Evolutionary conservation across 2,329 filamentous ascomycete genomes (phyloP).

Genomic region (Capronia americana): DNA sequence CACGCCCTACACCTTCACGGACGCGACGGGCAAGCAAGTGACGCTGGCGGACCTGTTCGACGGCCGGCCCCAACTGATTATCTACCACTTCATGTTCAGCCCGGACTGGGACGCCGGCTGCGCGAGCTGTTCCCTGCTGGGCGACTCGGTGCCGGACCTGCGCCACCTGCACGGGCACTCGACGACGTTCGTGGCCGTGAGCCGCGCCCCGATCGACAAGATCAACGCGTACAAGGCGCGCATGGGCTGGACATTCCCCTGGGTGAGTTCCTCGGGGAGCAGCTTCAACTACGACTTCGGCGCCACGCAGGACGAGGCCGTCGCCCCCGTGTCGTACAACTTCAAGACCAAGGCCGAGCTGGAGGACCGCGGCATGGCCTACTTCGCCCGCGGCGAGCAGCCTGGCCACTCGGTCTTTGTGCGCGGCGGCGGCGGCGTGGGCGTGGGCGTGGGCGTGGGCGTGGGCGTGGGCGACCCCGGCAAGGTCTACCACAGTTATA

Average conservation of each 20-base stretch:
- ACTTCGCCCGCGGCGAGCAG: constrained; percentile 44
- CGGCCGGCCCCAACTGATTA: constrained; percentile 42
- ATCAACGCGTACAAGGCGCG: constrained; percentile 48
- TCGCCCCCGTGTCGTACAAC: constrained; percentile 41
- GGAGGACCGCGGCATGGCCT: constrained; percentile 12
- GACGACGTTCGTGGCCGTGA: constrained; percentile 49
- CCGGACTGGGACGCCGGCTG: constrained; percentile 48
- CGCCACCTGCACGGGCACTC: constrained; percentile 48
- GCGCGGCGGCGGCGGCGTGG: constrained; percentile 38
- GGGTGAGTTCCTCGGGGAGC: constrained; percentile 42
- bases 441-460: constrained; percentile 20
- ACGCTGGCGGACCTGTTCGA: constrained; percentile 41
- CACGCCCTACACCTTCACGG: constrained; percentile 47
- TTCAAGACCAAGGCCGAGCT: constrained; percentile 40
- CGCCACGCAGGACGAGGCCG: constrained; percentile 44
- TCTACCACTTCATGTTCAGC: constrained; percentile 58
- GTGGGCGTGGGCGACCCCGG: constrained; percentile 38
- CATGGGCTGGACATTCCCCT: constrained; percentile 53
- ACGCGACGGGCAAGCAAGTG: constrained; percentile 24
- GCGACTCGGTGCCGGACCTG: constrained; percentile 49
- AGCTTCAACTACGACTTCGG: constrained; percentile 53
- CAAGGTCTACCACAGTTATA: constrained; percentile 49
- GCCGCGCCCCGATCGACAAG: constrained; percentile 45
- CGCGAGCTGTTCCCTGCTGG: constrained; percentile 49
- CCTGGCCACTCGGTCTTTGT: constrained; percentile 50